Evolutionary conservation across 495 filamentous ascomycete species (phyloP).

Genomic region (Chlorociboria aeruginascens): DNA sequence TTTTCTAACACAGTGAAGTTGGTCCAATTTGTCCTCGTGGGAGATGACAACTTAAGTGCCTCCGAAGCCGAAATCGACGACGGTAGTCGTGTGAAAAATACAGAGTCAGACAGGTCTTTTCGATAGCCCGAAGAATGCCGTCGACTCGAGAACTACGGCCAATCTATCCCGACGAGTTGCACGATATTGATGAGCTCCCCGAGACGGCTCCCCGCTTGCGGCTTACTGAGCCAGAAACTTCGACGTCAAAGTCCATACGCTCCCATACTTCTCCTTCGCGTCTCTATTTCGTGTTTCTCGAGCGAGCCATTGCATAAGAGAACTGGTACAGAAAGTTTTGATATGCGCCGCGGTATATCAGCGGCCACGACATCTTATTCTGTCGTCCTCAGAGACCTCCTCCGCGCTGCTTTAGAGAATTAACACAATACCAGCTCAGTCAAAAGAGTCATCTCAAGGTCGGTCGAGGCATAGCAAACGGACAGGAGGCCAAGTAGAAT

Average conservation of each 20-base stretch:
- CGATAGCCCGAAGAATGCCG: conserved; percentile 6
- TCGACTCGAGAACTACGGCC: conserved; percentile 10
- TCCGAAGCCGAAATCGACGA: conserved; percentile 9
- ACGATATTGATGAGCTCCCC: conserved; percentile 10
- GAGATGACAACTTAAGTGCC: conserved; percentile 8
- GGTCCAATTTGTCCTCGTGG: conserved; percentile 12
- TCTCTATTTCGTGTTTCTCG: conserved; percentile 3
- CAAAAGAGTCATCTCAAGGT: conserved; percentile 9
- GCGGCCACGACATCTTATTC: conserved; percentile 3
- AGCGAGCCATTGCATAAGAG: conserved; percentile 11
- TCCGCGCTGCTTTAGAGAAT: conserved; percentile 6
- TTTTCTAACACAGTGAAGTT: conserved; percentile 7
- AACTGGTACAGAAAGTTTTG: too few relatives aligned
- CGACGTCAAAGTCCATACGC: conserved; percentile 1
- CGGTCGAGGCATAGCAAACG: conserved; percentile 4
- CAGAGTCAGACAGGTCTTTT: conserved; percentile 3
- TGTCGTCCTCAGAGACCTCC: background rate
- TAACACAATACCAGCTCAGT: conserved; percentile 6
- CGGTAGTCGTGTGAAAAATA: background rate
- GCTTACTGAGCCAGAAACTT: conserved; percentile 5
- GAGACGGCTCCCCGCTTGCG: conserved; percentile 6
- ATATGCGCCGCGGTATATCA: conserved; percentile 3
- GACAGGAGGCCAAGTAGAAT: background rate
- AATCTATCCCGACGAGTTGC: conserved; percentile 4
- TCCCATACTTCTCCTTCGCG: too few relatives aligned